These are phyloP conservation scores for Rehmannia glutinosa DNA, from an alignment of 257 asterid species.

Conservation along the genomic window DNA sequence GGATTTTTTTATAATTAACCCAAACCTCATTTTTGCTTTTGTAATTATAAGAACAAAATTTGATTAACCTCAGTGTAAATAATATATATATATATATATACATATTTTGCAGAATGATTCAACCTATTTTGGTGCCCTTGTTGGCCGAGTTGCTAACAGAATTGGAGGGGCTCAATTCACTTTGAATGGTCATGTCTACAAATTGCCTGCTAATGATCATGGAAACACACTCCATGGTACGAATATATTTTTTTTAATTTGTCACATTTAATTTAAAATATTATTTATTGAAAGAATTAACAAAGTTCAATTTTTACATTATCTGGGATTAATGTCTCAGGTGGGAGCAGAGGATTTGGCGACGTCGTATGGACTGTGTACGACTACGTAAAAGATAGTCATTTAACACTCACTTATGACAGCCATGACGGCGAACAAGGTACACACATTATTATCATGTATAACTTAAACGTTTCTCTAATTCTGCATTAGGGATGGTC, in stretches of 20 bases:
- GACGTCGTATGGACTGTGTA: slow-evolving; percentile 61
- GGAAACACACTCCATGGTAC: slow-evolving; percentile 92
- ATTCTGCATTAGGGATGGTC: too few species aligned
- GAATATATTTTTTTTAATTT: too few species aligned
- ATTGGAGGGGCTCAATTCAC: slow-evolving; percentile 72
- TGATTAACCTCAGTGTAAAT: not conserved
- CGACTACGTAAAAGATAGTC: slow-evolving; percentile 33
- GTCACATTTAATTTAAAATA: too few species aligned
- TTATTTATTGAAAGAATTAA: too few species aligned
- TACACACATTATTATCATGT: not conserved
- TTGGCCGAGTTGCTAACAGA: slow-evolving; percentile 88
- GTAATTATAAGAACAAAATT: too few species aligned
- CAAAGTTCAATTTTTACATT: too few species aligned
- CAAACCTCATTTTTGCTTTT: too few species aligned
- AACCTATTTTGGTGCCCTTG: slow-evolving; percentile 67
- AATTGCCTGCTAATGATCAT: slow-evolving; percentile 62
- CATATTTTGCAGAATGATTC: slow-evolving; percentile 53
- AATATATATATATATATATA: too few species aligned
- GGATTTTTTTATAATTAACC: too few species aligned
- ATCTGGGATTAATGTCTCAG: slow-evolving; percentile 32
- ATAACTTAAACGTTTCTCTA: too few species aligned
- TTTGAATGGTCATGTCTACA: slow-evolving; percentile 49
- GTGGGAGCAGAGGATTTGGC: slow-evolving; percentile 59
- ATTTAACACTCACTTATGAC: slow-evolving; percentile 50
- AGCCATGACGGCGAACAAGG: slow-evolving; percentile 88